Conservation (phyloP, 2,329 filamentous ascomycete genomes). For the Trichophyton benhamiae region DNA sequence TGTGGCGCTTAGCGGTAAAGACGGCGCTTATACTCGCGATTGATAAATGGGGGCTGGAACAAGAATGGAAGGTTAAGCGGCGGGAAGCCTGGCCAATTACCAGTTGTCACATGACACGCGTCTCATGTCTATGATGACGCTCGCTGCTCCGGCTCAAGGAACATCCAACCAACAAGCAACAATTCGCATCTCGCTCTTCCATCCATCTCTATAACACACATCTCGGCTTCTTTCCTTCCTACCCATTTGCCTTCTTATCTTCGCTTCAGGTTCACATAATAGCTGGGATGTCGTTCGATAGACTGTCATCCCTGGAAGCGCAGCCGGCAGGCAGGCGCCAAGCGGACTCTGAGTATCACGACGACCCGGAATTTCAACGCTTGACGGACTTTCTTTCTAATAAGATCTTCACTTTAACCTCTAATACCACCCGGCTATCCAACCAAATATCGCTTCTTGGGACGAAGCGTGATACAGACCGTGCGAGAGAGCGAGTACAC, state of each 20-base stretch:
- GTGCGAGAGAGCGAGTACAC: conserved; percentile 81
- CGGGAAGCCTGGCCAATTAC: background rate
- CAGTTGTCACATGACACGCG: background rate
- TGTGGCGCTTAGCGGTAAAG: background rate
- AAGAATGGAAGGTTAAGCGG: background rate
- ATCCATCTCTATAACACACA: background rate
- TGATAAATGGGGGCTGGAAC: background rate
- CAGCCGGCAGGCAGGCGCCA: conserved; percentile 56
- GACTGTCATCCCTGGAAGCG: conserved; percentile 71
- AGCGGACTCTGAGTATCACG: conserved; percentile 64
- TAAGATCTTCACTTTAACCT: conserved; percentile 77
- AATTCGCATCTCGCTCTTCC: background rate
- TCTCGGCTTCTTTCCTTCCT: background rate
- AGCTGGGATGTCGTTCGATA: conserved; percentile 79
- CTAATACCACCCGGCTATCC: conserved; percentile 72
- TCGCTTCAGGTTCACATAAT: background rate
- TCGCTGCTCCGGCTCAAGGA: background rate
- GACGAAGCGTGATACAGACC: conserved; percentile 79
- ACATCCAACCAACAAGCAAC: background rate
- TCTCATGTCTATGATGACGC: background rate
- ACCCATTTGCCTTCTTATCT: background rate
- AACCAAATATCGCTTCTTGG: conserved; percentile 77
- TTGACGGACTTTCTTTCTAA: conserved; percentile 74
- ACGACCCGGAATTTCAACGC: conserved; percentile 83
- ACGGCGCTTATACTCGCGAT: background rate